These are phyloP conservation scores for Russula emetica DNA, from an alignment of 768 basidiomycete species.

Conservation along the genomic window DNA sequence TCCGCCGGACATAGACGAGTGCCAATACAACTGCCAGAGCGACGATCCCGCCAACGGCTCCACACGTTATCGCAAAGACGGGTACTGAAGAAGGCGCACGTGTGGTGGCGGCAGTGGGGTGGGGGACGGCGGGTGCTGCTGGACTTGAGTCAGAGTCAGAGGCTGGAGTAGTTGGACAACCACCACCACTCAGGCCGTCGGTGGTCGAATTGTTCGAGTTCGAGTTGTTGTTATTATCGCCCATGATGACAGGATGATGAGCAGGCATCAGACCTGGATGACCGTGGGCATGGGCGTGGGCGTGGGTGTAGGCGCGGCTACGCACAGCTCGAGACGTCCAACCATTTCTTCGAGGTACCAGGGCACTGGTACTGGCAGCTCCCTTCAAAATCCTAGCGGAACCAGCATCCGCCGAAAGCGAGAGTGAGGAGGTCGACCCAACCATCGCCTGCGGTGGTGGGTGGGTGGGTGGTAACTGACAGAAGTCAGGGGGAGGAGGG, in stretches of 20 bases:
- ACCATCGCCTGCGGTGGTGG: constrained; percentile 22
- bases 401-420: neutral
- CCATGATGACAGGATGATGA: neutral
- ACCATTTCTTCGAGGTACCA: neutral
- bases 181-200: neutral
- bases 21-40: constrained; percentile 1
- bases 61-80: neutral
- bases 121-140: neutral
- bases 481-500: neutral
- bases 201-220: neutral
- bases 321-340: neutral
- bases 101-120: neutral
- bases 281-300: too few relatives aligned
- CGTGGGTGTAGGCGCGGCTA: too few relatives aligned
- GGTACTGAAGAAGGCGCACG: neutral
- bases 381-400: neutral
- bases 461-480: neutral
- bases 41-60: neutral
- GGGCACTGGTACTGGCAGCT: neutral
- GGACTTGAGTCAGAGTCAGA: too few relatives aligned
- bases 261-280: neutral
- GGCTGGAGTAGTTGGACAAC: too few relatives aligned
- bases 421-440: neutral
- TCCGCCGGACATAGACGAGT: constrained; percentile 6
- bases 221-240: neutral